Percentiles rank a stretch among this genome's conserved stretches.
Conservation (phyloP, 495 filamentous ascomycete genomes). For the Xylona heveae region DNA sequence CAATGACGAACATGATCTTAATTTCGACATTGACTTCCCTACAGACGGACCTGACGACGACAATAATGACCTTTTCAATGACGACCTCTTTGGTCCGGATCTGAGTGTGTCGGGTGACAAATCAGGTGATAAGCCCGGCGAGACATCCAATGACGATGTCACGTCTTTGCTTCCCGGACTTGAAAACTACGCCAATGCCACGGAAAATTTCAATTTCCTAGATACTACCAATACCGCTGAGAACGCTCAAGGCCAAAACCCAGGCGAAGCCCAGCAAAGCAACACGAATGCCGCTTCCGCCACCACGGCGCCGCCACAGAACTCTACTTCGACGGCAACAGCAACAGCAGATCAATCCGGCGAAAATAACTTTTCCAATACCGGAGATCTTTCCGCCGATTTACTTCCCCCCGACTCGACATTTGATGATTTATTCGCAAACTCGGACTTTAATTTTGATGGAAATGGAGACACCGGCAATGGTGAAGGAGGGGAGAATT, state of each 20-base stretch:
- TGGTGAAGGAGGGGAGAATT: neutral
- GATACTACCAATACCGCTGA: no score
- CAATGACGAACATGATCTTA: conserved; percentile 1
- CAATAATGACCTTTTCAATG: no score
- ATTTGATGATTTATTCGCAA: conserved; percentile 2
- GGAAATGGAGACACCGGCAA: neutral
- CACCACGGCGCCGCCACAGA: neutral
- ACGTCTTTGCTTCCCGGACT: conserved; percentile 5
- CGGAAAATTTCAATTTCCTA: conserved; percentile 1
- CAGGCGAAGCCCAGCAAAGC: no score
- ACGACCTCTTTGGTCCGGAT: neutral
- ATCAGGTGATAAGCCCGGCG: no score
- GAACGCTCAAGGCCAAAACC: no score
- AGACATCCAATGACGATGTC: conserved; percentile 3
- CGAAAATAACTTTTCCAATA: no score
- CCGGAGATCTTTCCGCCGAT: neutral
- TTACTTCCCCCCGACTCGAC: neutral
- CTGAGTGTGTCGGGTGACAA: neutral
- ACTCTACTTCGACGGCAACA: no score
- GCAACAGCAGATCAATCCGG: neutral
- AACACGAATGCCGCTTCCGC: neutral
- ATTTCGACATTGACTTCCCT: conserved; percentile 2
- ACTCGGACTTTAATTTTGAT: neutral
- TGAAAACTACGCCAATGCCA: conserved; percentile 6
- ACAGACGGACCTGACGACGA: neutral